phyloP scores from a whole-genome alignment of 495 filamentous ascomycete species.

The Rostrohypoxylon terebratum region DNA sequence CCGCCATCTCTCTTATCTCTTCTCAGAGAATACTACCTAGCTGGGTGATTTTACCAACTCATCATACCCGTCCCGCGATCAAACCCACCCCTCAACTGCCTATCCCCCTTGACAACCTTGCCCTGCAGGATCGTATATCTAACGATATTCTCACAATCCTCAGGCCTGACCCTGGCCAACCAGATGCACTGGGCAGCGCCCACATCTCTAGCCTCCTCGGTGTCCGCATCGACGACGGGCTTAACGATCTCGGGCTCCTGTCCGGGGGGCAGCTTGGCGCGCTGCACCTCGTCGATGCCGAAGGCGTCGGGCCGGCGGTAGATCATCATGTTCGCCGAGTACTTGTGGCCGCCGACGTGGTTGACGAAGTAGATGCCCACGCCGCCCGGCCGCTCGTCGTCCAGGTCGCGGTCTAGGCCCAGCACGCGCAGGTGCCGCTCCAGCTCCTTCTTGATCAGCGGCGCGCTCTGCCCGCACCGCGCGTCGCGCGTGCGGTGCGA shows the following conservation, averaged over 20 bases:
- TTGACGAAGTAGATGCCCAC: constrained; percentile 96
- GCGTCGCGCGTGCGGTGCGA: constrained; percentile 93
- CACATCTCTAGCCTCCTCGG: constrained; percentile 55
- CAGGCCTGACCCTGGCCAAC: constrained; percentile 87
- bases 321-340: constrained; percentile 89
- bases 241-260: constrained; percentile 36
- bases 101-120: constrained; percentile 88
- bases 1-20: neutral
- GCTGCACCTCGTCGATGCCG: constrained; percentile 61
- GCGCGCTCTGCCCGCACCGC: constrained; percentile 92
- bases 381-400: constrained; percentile 87
- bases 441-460: constrained; percentile 85
- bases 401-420: constrained; percentile 85
- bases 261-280: constrained; percentile 52
- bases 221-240: constrained; percentile 29
- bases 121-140: constrained; percentile 90
- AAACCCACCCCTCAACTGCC: constrained; percentile 89
- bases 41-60: constrained; percentile 85
- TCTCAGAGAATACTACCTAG: neutral
- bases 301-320: constrained; percentile 77
- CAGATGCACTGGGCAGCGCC: constrained; percentile 91
- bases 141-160: constrained; percentile 95
- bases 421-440: constrained; percentile 88
- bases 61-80: constrained; percentile 80
- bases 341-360: constrained; percentile 96